phyloP scores from a whole-genome alignment of 371 early-diverging fungal genomes.

The Thermomucor indicae-seudaticae region DNA sequence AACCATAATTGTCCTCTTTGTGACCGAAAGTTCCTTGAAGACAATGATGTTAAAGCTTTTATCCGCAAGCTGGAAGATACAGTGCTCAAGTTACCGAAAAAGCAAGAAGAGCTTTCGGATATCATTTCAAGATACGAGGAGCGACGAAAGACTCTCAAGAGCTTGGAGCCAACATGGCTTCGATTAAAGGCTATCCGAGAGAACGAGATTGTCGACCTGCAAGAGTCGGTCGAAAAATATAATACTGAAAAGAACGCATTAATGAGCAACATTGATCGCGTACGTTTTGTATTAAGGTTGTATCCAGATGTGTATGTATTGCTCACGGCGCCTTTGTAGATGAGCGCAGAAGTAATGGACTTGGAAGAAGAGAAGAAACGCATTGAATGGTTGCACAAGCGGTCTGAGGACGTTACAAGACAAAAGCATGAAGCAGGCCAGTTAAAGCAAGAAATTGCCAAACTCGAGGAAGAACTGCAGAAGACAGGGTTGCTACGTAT shows the following conservation, averaged over 20 bases:
- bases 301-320: too few species aligned
- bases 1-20: constrained; percentile 71
- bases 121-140: neutral
- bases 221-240: constrained; percentile 40
- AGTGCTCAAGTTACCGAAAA: neutral
- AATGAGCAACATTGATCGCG: constrained; percentile 3
- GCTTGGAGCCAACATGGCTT: constrained; percentile 38
- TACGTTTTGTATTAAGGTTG: constrained; percentile 3
- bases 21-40: constrained; percentile 48
- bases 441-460: constrained; percentile 36
- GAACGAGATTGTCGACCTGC: constrained; percentile 15
- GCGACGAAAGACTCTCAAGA: constrained; percentile 30
- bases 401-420: constrained; percentile 36
- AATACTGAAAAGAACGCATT: constrained; percentile 24
- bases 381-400: constrained; percentile 15
- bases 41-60: constrained; percentile 49
- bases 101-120: neutral
- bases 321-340: too few species aligned
- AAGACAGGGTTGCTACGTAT: constrained; percentile 62
- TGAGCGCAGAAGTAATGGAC: constrained; percentile 13
- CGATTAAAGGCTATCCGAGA: constrained; percentile 25
- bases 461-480: constrained; percentile 55
- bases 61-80: constrained; percentile 19
- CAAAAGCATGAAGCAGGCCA: constrained; percentile 31
- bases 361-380: constrained; percentile 15